phyloP scores from a whole-genome alignment of 2,329 filamentous ascomycete species.

The Beauveria bassiana region DNA sequence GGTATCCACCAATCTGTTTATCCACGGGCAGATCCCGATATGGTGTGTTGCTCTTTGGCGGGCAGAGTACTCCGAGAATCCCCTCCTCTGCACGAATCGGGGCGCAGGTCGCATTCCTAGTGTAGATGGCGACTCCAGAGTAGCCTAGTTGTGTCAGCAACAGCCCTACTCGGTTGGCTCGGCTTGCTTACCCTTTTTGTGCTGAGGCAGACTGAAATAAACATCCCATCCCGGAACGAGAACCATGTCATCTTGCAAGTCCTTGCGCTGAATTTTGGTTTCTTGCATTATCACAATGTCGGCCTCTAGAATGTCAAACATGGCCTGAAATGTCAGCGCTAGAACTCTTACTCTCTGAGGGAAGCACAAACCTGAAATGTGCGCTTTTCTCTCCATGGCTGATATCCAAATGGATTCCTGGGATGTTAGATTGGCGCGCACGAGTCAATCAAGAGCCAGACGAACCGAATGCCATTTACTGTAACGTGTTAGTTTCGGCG shows the following conservation, averaged over 20 bases:
- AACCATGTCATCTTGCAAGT: conserved; percentile 91
- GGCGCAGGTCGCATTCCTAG: conserved; percentile 73
- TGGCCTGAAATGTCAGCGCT: conserved; percentile 45
- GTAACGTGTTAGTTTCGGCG: background rate
- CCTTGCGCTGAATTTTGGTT: conserved; percentile 90
- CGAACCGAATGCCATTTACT: conserved; percentile 77
- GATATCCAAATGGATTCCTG: conserved; percentile 76
- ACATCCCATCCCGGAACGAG: conserved; percentile 92
- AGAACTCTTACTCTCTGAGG: background rate
- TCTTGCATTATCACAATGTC: conserved; percentile 96
- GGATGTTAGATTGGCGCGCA: background rate
- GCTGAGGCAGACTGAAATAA: conserved; percentile 84
- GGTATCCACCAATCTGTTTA: conserved; percentile 85
- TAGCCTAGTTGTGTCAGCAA: conserved; percentile 55
- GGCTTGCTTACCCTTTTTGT: conserved; percentile 69
- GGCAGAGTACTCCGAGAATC: conserved; percentile 71
- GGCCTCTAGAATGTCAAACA: conserved; percentile 89
- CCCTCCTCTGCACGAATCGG: conserved; percentile 91
- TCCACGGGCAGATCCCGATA: conserved; percentile 69
- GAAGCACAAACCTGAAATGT: conserved; percentile 52
- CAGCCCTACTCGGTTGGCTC: background rate
- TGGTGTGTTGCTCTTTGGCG: conserved; percentile 59
- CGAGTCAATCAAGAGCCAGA: background rate
- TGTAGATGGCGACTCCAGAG: conserved; percentile 92
- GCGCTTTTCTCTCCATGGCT: conserved; percentile 68